Evolutionary conservation across 495 filamentous ascomycete genomes (phyloP).

Genomic region (Tuber brumale): DNA sequence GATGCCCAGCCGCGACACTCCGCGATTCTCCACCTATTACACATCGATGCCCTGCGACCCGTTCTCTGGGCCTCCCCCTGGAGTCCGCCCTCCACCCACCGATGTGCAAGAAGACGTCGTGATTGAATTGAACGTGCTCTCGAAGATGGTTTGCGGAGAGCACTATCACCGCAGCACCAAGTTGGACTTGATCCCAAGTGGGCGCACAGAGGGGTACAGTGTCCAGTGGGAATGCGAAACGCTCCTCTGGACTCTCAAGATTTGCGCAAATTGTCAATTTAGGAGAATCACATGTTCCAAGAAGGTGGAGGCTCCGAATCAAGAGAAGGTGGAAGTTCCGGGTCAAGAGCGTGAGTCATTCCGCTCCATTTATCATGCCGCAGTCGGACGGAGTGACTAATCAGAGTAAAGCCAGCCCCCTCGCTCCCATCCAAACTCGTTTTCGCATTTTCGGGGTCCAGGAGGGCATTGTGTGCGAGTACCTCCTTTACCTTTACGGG

Average conservation of each 20-base stretch:
- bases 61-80: no score
- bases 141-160: not conserved
- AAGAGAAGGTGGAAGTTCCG: no score
- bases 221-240: not conserved
- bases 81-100: not conserved
- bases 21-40: no score
- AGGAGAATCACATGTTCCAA: not conserved
- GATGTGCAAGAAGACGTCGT: not conserved
- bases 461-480: not conserved
- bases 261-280: not conserved
- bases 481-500: not conserved
- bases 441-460: not conserved
- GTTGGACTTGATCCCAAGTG: not conserved
- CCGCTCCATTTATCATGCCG: not conserved
- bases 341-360: not conserved
- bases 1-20: no score
- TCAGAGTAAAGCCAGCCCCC: not conserved
- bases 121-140: not conserved
- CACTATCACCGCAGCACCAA: not conserved
- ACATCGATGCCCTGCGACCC: no score
- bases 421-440: not conserved
- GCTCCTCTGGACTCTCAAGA: not conserved
- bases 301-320: not conserved
- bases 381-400: not conserved
- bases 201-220: not conserved